These are phyloP conservation scores for Pyrenochaeta sp. DNA, from an alignment of 2,329 filamentous ascomycete genomes.

Conservation along the genomic window DNA sequence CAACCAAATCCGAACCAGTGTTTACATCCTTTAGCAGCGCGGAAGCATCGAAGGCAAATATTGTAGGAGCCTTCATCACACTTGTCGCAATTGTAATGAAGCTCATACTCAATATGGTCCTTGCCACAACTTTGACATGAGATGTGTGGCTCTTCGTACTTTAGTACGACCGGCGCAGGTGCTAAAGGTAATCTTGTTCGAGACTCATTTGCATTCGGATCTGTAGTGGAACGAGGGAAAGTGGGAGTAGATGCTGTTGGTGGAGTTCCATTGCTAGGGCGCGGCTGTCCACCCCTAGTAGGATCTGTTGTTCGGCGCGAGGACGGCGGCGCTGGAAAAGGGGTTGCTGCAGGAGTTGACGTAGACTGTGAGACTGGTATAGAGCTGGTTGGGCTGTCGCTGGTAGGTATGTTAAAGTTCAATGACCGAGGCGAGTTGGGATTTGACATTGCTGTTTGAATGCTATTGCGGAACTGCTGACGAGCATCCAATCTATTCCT, in stretches of 20 bases:
- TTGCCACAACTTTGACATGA: conserved; percentile 75
- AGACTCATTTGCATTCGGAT: conserved; percentile 26
- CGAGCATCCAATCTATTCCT: conserved; percentile 51
- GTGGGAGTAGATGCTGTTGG: conserved; percentile 28
- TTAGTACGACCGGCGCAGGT: conserved; percentile 22
- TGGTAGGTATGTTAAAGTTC: conserved; percentile 33
- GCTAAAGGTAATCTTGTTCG: conserved; percentile 26
- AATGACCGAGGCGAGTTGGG: conserved; percentile 37
- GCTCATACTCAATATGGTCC: conserved; percentile 78
- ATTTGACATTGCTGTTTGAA: conserved; percentile 35
- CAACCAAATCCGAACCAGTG: conserved; percentile 90
- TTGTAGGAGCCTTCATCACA: conserved; percentile 78
- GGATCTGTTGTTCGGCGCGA: conserved; percentile 45
- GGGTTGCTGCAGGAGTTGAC: conserved; percentile 20
- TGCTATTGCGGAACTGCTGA: conserved; percentile 40
- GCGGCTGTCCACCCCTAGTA: conserved; percentile 23
- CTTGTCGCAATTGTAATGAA: conserved; percentile 81
- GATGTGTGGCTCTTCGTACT: conserved; percentile 74
- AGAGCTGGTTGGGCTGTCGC: conserved; percentile 37
- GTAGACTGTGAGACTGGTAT: conserved; percentile 26
- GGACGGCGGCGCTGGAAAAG: conserved; percentile 25
- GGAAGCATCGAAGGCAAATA: conserved; percentile 83
- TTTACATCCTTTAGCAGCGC: conserved; percentile 75
- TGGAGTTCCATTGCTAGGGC: conserved; percentile 35
- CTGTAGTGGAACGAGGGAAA: conserved; percentile 40